Evolutionary conservation across 805 yeast genomes (phyloP), one percentile per base, ranked within the genome.

Genomic region (Kodamaea neixiangensis): DNA sequence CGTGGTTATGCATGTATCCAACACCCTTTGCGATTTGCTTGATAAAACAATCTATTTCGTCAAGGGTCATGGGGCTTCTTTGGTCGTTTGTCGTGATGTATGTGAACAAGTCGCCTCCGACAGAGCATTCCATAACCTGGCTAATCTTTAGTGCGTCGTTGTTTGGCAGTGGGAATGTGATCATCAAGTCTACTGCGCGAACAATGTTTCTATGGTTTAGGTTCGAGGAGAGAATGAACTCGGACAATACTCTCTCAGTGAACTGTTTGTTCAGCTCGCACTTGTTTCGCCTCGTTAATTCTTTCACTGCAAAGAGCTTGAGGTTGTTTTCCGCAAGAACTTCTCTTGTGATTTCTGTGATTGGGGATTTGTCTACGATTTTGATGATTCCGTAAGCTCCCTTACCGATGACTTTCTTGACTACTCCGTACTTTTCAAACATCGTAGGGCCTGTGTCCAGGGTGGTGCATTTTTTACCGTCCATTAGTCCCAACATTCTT

Each of bases 1-100:
- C 97, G 68, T 86, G 91, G 7, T 83, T 79, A 67, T 92, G 97
- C 85, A 93, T 85, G 67, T 87, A 90, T 22, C 83, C 79, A 25
- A 92, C 79, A 1, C 96, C 97, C 56, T 85, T 82, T 55, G 92
- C 72, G 33, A 90, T 79, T 66, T 92, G 97, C 63, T 91, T 91
- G 73, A 90, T 81, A 62, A 87, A 88, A 67, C 97, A 92, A 67
- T 92, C 97, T 31, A 93, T 83, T 65, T 92, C 97, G 14, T 66
- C 70, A 3, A 66, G 48, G n/a, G 64, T 50, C 50, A 69, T 54
- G 50, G 53, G 57, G 5, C 52, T 21, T 5, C 61, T 50, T 9
- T 47, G 51, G 7, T 49, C n/a, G 38, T 50, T 47, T 6, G 54
- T 44, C 3, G 56, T 58, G 46, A 69, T 51, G 55, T 72, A 72